These are phyloP conservation scores for Pseudogymnoascus sp. DNA, from an alignment of 2,329 filamentous ascomycete genomes.

Conservation along the genomic window DNA sequence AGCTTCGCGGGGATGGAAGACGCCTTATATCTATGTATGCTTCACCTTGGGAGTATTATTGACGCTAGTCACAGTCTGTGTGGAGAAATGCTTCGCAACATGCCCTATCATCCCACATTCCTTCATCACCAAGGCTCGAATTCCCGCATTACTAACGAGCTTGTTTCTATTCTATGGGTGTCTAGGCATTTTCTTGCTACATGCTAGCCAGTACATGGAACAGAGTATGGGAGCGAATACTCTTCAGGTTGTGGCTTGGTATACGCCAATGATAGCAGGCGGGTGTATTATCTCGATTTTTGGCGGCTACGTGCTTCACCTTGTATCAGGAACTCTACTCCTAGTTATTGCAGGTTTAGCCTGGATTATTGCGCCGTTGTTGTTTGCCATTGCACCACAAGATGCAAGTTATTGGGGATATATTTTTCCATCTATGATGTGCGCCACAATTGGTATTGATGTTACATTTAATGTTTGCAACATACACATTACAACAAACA, in stretches of 20 bases:
- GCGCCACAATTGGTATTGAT: conserved; percentile 63
- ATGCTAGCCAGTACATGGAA: conserved; percentile 39
- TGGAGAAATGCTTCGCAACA: conserved; percentile 63
- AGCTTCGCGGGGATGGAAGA: too few relatives aligned
- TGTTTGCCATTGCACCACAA: conserved; percentile 44
- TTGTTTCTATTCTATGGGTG: conserved; percentile 44
- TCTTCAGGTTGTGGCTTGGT: conserved; percentile 50
- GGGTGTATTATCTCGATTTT: conserved; percentile 56
- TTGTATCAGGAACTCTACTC: conserved; percentile 41
- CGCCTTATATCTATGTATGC: too few relatives aligned
- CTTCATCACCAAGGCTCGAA: conserved; percentile 39
- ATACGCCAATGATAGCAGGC: conserved; percentile 55
- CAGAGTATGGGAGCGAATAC: background rate
- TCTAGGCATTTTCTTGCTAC: conserved; percentile 44
- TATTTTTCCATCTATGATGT: conserved; percentile 60
- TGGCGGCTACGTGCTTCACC: conserved; percentile 37
- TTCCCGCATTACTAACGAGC: conserved; percentile 58
- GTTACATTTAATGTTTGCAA: conserved; percentile 67
- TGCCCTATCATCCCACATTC: conserved; percentile 60
- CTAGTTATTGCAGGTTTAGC: conserved; percentile 41
- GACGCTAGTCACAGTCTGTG: conserved; percentile 49
- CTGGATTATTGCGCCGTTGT: conserved; percentile 39
- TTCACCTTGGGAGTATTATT: conserved; percentile 31
- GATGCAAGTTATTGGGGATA: conserved; percentile 49
- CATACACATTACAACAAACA: conserved; percentile 64